Evolutionary conservation across 2,329 filamentous ascomycete genomes (phyloP).

Genomic region (Fusarium proliferatum): DNA sequence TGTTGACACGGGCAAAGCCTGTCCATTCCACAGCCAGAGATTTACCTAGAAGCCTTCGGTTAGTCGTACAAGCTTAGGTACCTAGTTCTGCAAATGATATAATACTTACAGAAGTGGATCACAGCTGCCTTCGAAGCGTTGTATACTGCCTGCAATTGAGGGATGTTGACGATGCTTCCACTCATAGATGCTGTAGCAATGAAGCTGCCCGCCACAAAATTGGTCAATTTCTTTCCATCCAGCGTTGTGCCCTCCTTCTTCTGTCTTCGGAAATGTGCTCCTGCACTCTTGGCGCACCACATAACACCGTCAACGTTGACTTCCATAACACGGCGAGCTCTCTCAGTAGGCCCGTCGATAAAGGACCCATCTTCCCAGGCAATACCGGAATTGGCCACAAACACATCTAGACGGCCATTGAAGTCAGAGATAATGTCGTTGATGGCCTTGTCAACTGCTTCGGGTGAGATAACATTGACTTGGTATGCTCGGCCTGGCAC

Average conservation of each 20-base stretch:
- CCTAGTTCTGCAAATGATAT: neutral
- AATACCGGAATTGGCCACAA: slow-evolving; percentile 83
- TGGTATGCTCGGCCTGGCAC: slow-evolving; percentile 69
- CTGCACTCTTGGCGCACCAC: slow-evolving; percentile 79
- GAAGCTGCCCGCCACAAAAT: slow-evolving; percentile 74
- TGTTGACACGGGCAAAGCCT: slow-evolving; percentile 78
- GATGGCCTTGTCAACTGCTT: slow-evolving; percentile 63
- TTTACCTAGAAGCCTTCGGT: slow-evolving; percentile 60
- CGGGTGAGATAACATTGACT: slow-evolving; percentile 67
- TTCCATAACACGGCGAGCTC: slow-evolving; percentile 74
- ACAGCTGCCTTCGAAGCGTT: slow-evolving; percentile 78
- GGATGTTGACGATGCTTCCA: slow-evolving; percentile 81
- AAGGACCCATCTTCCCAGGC: slow-evolving; percentile 77
- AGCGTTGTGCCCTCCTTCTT: slow-evolving; percentile 73
- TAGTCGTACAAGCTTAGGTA: neutral
- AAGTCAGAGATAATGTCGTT: slow-evolving; percentile 71
- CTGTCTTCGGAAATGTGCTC: slow-evolving; percentile 75
- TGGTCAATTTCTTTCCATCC: slow-evolving; percentile 69
- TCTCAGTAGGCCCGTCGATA: slow-evolving; percentile 71
- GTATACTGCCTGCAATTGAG: slow-evolving; percentile 79
- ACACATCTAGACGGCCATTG: slow-evolving; percentile 79
- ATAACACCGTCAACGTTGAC: slow-evolving; percentile 82
- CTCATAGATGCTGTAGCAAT: slow-evolving; percentile 84
- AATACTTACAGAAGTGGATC: slow-evolving; percentile 65
- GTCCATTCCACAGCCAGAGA: slow-evolving; percentile 82